Evolutionary conservation across 177 flowering plant genomes (phyloP).

Genomic region (Vitis hybrid): DNA sequence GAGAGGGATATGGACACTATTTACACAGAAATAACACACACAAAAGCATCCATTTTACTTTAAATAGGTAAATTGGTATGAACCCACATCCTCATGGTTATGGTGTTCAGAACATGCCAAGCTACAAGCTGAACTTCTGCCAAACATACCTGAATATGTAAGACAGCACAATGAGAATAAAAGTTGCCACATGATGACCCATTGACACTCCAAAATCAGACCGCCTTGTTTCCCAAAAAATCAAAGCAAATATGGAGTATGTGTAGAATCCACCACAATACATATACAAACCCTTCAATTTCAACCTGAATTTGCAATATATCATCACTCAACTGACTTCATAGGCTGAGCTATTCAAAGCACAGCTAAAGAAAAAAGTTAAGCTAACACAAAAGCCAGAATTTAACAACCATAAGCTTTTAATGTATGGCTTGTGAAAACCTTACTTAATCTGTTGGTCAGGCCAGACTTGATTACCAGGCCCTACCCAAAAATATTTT

Average conservation of each 20-base stretch:
- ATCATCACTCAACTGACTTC: not conserved
- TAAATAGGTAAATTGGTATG: not conserved
- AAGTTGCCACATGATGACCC: constrained; percentile 84
- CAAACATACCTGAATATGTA: constrained; percentile 68
- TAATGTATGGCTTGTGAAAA: not conserved
- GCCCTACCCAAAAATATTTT: constrained; percentile 79
- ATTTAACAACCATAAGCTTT: constrained; percentile 1
- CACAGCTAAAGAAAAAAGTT: not conserved
- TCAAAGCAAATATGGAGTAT: constrained; percentile 88
- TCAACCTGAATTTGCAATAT: constrained; percentile 50
- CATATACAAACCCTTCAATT: constrained; percentile 79
- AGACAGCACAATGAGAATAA: constrained; percentile 71
- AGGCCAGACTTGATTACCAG: constrained; percentile 92
- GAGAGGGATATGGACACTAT: not conserved
- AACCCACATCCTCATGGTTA: not conserved
- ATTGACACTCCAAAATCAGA: constrained; percentile 90
- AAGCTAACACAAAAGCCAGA: not conserved
- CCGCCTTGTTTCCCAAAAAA: constrained; percentile 95
- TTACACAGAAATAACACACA: not conserved
- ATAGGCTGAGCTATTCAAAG: not conserved
- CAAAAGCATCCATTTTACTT: not conserved
- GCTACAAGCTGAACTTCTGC: constrained; percentile 2
- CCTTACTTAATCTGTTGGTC: constrained; percentile 83
- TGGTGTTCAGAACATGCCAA: not conserved
- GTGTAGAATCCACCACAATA: constrained; percentile 87